These are phyloP conservation scores for Mallotus nudiflorus DNA, from an alignment of 345 rosid genomes.

Conservation along the genomic window DNA sequence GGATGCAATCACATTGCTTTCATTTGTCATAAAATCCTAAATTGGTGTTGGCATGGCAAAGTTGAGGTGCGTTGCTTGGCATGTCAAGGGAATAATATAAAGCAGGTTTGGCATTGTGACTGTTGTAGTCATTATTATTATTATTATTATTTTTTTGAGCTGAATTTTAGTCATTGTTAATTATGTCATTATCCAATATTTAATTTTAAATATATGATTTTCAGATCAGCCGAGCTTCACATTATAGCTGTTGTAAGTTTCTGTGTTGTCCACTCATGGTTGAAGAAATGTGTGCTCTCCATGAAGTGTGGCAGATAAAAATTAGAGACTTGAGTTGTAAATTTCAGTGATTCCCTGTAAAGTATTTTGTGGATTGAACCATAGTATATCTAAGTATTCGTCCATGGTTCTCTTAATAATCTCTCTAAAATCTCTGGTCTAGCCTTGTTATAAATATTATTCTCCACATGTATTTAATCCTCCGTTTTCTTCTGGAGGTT, in stretches of 20 bases:
- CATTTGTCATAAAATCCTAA: background rate
- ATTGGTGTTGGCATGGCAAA: slow-evolving; percentile 4
- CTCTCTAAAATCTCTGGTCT: too few relatives aligned
- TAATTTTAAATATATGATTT: slow-evolving; percentile 20
- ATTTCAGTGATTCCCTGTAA: too few relatives aligned
- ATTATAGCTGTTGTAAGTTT: background rate
- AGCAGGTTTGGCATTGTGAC: slow-evolving; percentile 19
- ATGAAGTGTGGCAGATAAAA: background rate
- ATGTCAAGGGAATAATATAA: slow-evolving; percentile 15
- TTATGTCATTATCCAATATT: slow-evolving; percentile 13
- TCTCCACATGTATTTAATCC: too few relatives aligned
- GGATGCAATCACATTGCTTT: background rate
- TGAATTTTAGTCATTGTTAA: too few relatives aligned
- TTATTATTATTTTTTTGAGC: too few relatives aligned
- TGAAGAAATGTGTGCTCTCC: background rate
- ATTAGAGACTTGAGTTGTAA: background rate
- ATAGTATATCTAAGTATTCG: too few relatives aligned
- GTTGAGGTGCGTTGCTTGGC: slow-evolving; percentile 14
- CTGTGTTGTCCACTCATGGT: background rate
- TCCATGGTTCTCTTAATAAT: too few relatives aligned
- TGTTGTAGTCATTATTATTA: slow-evolving; percentile 10
- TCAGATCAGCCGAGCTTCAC: background rate
- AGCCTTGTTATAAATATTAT: too few relatives aligned
- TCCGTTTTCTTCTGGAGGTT: too few relatives aligned
- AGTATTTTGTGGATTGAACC: too few relatives aligned